Conservation (phyloP, 768 basidiomycete genomes). For the Mycena metata region DNA sequence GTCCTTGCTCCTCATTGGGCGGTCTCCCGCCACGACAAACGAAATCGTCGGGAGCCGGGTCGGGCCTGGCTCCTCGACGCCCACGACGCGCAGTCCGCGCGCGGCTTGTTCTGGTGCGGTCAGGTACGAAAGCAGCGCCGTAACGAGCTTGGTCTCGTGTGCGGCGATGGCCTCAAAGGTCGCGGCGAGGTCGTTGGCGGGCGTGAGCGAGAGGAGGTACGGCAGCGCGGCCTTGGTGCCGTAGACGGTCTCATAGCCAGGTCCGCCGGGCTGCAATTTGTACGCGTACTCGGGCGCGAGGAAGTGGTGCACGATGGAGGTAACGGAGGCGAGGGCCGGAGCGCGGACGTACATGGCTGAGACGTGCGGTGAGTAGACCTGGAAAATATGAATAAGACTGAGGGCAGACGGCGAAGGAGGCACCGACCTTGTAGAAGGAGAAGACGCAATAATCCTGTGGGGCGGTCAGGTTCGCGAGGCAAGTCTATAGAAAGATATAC, state of each 20-base stretch:
- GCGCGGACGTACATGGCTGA: conserved; percentile 74
- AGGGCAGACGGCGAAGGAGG: neutral
- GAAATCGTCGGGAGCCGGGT: conserved; percentile 76
- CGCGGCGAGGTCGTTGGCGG: conserved; percentile 59
- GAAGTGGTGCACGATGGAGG: conserved; percentile 80
- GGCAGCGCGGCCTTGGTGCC: conserved; percentile 69
- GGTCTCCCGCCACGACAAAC: conserved; percentile 76
- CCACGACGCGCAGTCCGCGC: conserved; percentile 78
- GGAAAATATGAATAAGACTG: neutral
- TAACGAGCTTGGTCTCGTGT: conserved; percentile 73
- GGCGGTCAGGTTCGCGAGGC: neutral
- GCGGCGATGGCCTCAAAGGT: conserved; percentile 69
- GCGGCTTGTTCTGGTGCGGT: conserved; percentile 60
- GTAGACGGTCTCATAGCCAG: conserved; percentile 80
- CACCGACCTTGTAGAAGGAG: conserved; percentile 79
- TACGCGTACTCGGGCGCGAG: conserved; percentile 61
- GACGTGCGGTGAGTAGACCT: conserved; percentile 84
- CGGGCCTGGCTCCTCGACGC: conserved; percentile 60
- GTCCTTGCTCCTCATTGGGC: conserved; percentile 69
- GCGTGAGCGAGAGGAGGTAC: conserved; percentile 74
- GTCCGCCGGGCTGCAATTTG: conserved; percentile 82
- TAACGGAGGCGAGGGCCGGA: conserved; percentile 64
- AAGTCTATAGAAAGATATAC: neutral
- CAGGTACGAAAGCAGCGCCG: conserved; percentile 68
- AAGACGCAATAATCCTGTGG: conserved; percentile 72